These are phyloP conservation scores for Cicer bijugum DNA, from an alignment of 306 rosid species.

Conservation along the genomic window DNA sequence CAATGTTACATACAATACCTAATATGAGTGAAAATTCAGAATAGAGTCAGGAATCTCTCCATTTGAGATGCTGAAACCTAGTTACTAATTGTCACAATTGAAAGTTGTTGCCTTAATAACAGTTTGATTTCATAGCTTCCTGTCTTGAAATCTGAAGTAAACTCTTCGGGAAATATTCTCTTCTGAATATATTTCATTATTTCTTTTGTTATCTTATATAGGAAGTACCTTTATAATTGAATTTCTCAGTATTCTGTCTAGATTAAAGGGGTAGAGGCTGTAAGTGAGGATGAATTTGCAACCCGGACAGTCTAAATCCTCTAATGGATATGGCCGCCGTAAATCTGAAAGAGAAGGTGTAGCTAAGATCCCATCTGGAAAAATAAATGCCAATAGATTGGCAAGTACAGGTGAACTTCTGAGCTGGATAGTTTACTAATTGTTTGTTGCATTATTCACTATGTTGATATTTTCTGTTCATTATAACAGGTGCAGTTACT, in stretches of 20 bases:
- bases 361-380: conserved; percentile 60
- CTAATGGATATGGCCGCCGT: conserved; percentile 85
- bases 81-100: not conserved
- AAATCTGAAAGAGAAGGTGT: conserved; percentile 77
- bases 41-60: not conserved
- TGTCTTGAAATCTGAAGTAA: not conserved
- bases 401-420: conserved; percentile 58
- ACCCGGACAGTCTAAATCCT: conserved; percentile 60
- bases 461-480: conserved; percentile 40
- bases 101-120: not conserved
- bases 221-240: conserved; percentile 30
- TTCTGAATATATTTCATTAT: too few species aligned
- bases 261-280: conserved; percentile 56
- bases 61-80: not conserved
- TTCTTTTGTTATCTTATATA: conserved; percentile 17
- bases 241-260: conserved; percentile 34
- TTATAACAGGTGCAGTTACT: conserved; percentile 52
- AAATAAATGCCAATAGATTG: conserved; percentile 59
- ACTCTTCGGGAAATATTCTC: not conserved
- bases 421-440: conserved; percentile 34
- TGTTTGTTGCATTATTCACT: not conserved
- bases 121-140: not conserved
- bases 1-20: not conserved
- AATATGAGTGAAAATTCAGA: not conserved
- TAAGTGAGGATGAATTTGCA: conserved; percentile 73